Base-by-base conservation (phyloP, 2,329 filamentous ascomycete genomes). In the Endocalyx cinctus region DNA sequence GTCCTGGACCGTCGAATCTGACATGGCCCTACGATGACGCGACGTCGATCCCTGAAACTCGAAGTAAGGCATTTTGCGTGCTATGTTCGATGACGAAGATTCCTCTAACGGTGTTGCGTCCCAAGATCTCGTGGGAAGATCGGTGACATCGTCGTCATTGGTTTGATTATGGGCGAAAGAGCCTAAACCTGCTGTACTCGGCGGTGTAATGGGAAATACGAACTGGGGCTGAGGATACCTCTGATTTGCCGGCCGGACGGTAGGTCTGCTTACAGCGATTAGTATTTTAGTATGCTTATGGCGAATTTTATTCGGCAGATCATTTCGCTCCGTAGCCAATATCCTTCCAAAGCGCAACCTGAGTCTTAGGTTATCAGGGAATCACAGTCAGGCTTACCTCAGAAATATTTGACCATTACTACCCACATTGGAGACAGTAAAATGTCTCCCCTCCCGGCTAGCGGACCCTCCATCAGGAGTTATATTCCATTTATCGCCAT, bases 341-440 rank as follows among this genome's bases (percentile, higher is more conserved):
- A n/a, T n/a, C 11, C 13, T 16, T 5, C 7, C 26, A 14, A 27
- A 16, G 6, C 6, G 6, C 10, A 13, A 7, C 25, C 25, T 14
- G 25, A 27, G 25, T 14, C 25, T n/a, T n/a, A n/a, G n/a, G n/a
- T n/a, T n/a, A 23, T n/a, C 20, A 8, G 8, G 8, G 20, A 23
- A n/a, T 23, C 8, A 23, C n/a, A 8, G n/a, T 23, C n/a, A 17
- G 58, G 46, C 74, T 54, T 77, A 89, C 83, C 83, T 84, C 46
- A 90, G 58, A 59, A 87, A 90, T 59, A 90, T 86, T 55, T 81
- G 79, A 25, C 85, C 85, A 60, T 88, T 87, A 55, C 87, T 85
- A 16, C 84, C 84, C 39, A 90, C 84, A 58, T 88, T 89, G 31
- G 82, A 79, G 34, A 90, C 85, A 3, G 83, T 80, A 55, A 90